Percentiles rank a stretch among this genome's conserved stretches.
Conservation (phyloP, 441 rosid species). For the Arabidopsis hybrid region DNA sequence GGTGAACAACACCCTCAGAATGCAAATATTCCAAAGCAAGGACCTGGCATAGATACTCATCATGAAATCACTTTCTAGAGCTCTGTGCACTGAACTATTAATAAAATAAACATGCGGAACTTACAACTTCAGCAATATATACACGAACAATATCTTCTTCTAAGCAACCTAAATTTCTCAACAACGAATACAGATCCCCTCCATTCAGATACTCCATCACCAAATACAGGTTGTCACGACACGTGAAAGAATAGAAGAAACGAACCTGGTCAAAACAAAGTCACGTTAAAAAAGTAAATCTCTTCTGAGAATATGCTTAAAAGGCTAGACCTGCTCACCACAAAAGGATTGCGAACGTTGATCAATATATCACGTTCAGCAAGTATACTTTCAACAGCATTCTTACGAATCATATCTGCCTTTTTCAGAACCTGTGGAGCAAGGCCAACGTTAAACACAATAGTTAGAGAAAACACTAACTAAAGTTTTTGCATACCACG, state of each 20-base stretch:
- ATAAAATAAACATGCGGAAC: constrained; percentile 42
- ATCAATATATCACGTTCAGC: constrained; percentile 99
- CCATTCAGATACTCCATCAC: constrained; percentile 99
- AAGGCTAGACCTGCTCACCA: constrained; percentile 83
- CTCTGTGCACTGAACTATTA: constrained; percentile 12
- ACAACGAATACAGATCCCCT: constrained; percentile 93
- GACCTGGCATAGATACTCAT: constrained; percentile 60
- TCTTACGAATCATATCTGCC: constrained; percentile 87
- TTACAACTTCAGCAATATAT: constrained; percentile 98
- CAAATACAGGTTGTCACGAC: constrained; percentile 97
- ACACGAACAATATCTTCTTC: constrained; percentile 98
- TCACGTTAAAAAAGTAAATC: constrained; percentile 43
- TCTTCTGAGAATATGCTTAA: constrained; percentile 39
- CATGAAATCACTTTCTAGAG: constrained; percentile 34
- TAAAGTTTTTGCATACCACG: constrained; percentile 26
- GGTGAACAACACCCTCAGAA: constrained; percentile 96
- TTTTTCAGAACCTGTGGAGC: constrained; percentile 86
- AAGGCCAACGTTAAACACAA: constrained; percentile 25
- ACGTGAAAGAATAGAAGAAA: constrained; percentile 98
- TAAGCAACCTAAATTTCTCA: constrained; percentile 97
- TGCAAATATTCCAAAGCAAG: constrained; percentile 98
- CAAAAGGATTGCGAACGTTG: constrained; percentile 99
- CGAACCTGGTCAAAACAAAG: constrained; percentile 77
- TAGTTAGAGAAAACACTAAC: constrained; percentile 23
- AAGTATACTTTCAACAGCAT: constrained; percentile 98